Percentiles rank a stretch among this genome's conserved stretches.
These are phyloP conservation scores for Saraca asoca DNA, from an alignment of 331 rosid species.

Conservation along the genomic window DNA sequence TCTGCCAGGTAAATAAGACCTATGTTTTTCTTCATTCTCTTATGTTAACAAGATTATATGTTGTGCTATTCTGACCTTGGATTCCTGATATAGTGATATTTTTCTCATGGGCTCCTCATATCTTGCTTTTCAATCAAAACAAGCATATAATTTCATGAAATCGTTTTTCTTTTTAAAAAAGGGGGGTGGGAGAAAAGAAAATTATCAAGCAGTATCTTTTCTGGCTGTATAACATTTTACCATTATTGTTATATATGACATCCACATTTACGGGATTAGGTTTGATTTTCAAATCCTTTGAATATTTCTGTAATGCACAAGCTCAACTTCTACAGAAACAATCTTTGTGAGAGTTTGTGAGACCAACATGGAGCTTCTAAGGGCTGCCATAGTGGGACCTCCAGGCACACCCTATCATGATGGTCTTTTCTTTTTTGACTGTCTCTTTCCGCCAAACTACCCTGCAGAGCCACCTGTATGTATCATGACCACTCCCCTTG, in stretches of 20 bases:
- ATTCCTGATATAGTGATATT: too few species aligned
- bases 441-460: conserved; percentile 60
- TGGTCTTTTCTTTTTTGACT: conserved; percentile 82
- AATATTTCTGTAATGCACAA: conserved; percentile 25
- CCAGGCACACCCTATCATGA: conserved; percentile 86
- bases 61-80: conserved; percentile 12
- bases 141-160: neutral
- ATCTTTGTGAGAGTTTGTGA: conserved; percentile 77
- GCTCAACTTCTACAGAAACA: conserved; percentile 52
- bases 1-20: conserved; percentile 63
- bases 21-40: neutral
- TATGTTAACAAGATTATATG: neutral
- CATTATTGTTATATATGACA: conserved; percentile 25
- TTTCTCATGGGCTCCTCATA: neutral
- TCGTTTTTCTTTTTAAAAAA: too few species aligned
- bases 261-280: conserved; percentile 5
- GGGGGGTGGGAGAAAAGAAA: conserved; percentile 3
- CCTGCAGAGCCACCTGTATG: conserved; percentile 78
- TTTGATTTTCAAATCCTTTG: conserved; percentile 26
- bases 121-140: neutral
- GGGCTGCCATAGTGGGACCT: conserved; percentile 80
- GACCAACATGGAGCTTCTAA: conserved; percentile 72
- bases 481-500: conserved; percentile 29
- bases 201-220: conserved; percentile 20
- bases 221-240: conserved; percentile 5